Percentiles rank a stretch among this genome's conserved stretches.
phyloP scores from a whole-genome alignment of 345 rosid genomes.

The Mangifera indica region DNA sequence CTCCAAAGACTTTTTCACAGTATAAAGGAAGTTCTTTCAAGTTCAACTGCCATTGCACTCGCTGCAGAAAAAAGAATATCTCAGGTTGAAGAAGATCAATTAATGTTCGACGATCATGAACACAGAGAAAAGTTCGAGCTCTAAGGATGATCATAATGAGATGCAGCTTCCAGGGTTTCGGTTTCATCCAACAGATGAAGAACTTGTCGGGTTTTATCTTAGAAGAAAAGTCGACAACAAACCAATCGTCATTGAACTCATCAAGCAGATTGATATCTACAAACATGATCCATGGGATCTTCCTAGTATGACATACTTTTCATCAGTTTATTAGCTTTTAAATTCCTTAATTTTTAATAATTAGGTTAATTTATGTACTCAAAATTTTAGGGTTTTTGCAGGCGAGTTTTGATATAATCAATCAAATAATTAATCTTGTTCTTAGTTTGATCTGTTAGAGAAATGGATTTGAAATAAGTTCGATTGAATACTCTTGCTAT shows the following conservation, averaged over 20 bases:
- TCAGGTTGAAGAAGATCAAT: not conserved
- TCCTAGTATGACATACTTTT: slow-evolving; percentile 60
- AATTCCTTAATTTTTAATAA: not conserved
- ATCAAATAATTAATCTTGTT: too few species aligned
- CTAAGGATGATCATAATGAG: not conserved
- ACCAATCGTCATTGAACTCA: slow-evolving; percentile 53
- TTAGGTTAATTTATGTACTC: too few species aligned
- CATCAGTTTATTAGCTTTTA: not conserved
- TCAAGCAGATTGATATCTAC: slow-evolving; percentile 78
- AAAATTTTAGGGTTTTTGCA: too few species aligned
- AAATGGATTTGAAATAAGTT: not conserved
- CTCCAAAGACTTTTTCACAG: not conserved
- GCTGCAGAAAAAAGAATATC: not conserved
- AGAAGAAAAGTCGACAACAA: slow-evolving; percentile 59
- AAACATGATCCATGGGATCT: slow-evolving; percentile 93
- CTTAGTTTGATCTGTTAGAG: too few species aligned
- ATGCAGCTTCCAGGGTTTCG: slow-evolving; percentile 76
- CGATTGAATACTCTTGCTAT: too few species aligned
- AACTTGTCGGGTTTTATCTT: slow-evolving; percentile 83
- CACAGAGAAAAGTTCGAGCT: not conserved
- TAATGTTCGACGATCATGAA: not conserved
- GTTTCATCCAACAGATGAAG: slow-evolving; percentile 89
- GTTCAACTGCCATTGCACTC: not conserved
- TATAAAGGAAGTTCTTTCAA: not conserved
- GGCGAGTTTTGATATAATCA: too few species aligned